Percentiles rank a stretch among this genome's conserved stretches.
Conservation (phyloP, 805 yeast species). For the Hanseniaspora mollemarum region DNA sequence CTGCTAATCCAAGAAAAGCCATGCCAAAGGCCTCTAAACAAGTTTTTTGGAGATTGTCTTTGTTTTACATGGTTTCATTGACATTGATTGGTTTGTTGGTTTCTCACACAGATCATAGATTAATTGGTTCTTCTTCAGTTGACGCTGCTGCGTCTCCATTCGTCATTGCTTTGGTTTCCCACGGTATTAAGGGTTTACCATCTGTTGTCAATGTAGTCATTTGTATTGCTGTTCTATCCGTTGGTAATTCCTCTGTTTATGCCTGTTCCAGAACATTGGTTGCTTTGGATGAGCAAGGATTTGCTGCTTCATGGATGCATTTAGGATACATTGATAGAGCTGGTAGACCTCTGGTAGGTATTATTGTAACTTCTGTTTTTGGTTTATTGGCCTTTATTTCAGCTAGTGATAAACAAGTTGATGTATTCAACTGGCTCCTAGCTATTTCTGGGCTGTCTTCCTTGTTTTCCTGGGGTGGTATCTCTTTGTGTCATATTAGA, state of each 20-base stretch:
- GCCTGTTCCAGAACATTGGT: slow-evolving; percentile 57
- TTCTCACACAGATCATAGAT: slow-evolving; percentile 35
- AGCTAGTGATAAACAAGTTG: slow-evolving; percentile 41
- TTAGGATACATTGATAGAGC: slow-evolving; percentile 51
- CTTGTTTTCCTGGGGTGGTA: slow-evolving; percentile 52
- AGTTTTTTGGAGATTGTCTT: slow-evolving; percentile 44
- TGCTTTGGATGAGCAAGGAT: slow-evolving; percentile 52
- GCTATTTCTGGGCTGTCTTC: slow-evolving; percentile 55
- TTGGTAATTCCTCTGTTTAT: slow-evolving; percentile 61
- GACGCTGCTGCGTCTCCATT: slow-evolving; percentile 66
- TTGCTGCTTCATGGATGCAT: slow-evolving; percentile 39
- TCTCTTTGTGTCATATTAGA: slow-evolving; percentile 48
- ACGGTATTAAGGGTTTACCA: slow-evolving; percentile 55
- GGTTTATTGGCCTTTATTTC: slow-evolving; percentile 52
- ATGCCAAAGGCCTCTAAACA: slow-evolving; percentile 45
- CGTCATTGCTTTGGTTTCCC: slow-evolving; percentile 55
- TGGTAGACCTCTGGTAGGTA: slow-evolving; percentile 57
- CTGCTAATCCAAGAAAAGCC: slow-evolving; percentile 37
- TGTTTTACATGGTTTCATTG: slow-evolving; percentile 39
- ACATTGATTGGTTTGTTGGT: slow-evolving; percentile 39
- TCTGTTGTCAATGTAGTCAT: slow-evolving; percentile 59
- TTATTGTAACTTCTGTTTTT: slow-evolving; percentile 39
- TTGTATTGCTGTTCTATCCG: slow-evolving; percentile 54
- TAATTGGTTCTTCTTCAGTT: slow-evolving; percentile 39
- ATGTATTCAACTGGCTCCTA: slow-evolving; percentile 52